Base-by-base conservation (phyloP, 306 rosid genomes). In the Cucurbita pepo region DNA sequence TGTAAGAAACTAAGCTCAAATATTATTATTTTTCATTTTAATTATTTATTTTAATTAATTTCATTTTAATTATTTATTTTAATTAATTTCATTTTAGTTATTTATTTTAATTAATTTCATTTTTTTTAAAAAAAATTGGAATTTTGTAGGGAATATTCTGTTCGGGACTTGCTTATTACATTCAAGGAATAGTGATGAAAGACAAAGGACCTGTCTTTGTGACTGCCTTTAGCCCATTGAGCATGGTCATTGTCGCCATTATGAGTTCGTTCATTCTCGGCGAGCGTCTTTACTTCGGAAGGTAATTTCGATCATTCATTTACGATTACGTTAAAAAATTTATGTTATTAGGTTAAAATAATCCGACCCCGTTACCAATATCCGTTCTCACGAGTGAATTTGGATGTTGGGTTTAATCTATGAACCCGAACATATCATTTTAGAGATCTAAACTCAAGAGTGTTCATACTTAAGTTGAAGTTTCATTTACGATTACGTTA, bases 161-260 rank as follows among this genome's bases (percentile, higher is more conserved):
- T 62, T 89, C 97, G 0, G 99, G 92, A 37, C 52, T 95, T 25
- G 80, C 86, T 74, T 91, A 89, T 77, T 95, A 91, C 83, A 79
- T 95, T 71, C 99, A 94, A 85, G 99, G 99, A 78, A 45, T 89
- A 11, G 88, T 95, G 25, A 85, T 91, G 91, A 80, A 82, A 82
- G 79, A 77, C 36, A 86, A 90, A 88, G 99, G 99, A 18, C 96
- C 99, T 13, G 96, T 95, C 9, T 95, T 88, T 66, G 92, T 95
- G 10, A 95, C 99, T 53, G 87, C 99, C 6, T 95, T 95, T 70
- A 84, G 44, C 75, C 96, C 97, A 22, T 79, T 91, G 41, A 16
- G 87, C 75, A 91, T 91, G 97, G 85, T 95, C 6, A 83, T 91
- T 43, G 96, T 91, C n/a, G 96, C 99, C 16, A 64, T 86, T 73